Percentiles rank a stretch among this genome's conserved stretches.
phyloP scores from a whole-genome alignment of 768 basidiomycete species.

The Infundibulicybe gibba region DNA sequence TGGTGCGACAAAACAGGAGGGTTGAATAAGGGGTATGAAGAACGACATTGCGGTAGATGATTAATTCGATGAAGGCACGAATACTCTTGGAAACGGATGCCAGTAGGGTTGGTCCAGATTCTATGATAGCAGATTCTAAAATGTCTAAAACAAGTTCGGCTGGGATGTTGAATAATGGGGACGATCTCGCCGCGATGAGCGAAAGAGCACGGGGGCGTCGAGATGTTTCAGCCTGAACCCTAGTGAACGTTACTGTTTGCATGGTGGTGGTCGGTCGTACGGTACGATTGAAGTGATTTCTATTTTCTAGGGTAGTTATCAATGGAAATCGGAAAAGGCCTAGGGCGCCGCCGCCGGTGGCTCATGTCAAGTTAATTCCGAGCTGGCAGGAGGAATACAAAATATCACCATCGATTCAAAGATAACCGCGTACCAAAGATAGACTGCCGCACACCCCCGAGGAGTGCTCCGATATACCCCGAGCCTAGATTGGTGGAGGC shows the following conservation, averaged over 20 bases:
- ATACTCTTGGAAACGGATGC: constrained; percentile 27
- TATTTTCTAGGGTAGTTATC: too few species aligned
- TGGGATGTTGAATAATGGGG: constrained; percentile 29
- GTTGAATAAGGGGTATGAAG: constrained; percentile 24
- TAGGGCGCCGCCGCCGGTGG: too few species aligned
- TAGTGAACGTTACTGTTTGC: neutral
- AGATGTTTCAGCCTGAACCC: neutral
- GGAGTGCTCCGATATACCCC: too few species aligned
- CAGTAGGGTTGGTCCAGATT: constrained; percentile 23
- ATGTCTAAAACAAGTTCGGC: constrained; percentile 33
- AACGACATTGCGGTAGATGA: constrained; percentile 36
- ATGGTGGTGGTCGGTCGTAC: neutral
- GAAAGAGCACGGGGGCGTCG: constrained; percentile 9
- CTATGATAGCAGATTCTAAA: constrained; percentile 27
- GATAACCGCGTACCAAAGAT: too few species aligned
- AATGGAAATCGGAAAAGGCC: too few species aligned
- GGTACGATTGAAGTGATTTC: too few species aligned
- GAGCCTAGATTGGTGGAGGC: too few species aligned
- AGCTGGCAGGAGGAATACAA: too few species aligned
- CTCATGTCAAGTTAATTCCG: too few species aligned
- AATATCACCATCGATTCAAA: too few species aligned
- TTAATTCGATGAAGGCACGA: constrained; percentile 23
- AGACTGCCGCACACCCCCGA: too few species aligned
- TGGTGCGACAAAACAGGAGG: constrained; percentile 32
- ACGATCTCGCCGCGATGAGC: constrained; percentile 9